phyloP scores from a whole-genome alignment of 352 stramenopile genomes.

The Lagenidium sp. region DNA sequence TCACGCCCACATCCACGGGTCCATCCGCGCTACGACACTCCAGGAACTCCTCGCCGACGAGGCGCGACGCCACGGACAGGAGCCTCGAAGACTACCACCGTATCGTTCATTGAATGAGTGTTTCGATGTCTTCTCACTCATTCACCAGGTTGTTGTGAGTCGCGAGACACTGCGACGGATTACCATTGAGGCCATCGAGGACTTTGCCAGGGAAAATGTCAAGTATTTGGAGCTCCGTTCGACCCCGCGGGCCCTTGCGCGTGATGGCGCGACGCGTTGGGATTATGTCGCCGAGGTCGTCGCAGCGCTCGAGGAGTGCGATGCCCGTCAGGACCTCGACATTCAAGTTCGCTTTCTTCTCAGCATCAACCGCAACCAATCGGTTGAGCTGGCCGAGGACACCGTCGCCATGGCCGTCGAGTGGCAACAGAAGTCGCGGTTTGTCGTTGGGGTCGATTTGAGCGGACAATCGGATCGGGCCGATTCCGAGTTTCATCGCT shows the following conservation, averaged over 20 bases:
- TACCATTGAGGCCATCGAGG: slow-evolving; percentile 70
- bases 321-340: slow-evolving; percentile 38
- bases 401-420: slow-evolving; percentile 50
- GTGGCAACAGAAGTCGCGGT: slow-evolving; percentile 34
- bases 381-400: slow-evolving; percentile 48
- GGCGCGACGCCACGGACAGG: slow-evolving; percentile 12
- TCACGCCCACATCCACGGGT: slow-evolving; percentile 85
- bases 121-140: slow-evolving; percentile 85
- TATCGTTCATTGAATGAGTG: slow-evolving; percentile 70
- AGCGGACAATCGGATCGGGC: slow-evolving; percentile 73
- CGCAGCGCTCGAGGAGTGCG: slow-evolving; percentile 50
- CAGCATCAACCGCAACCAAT: slow-evolving; percentile 75
- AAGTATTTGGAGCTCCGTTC: slow-evolving; percentile 82
- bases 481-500: slow-evolving; percentile 80
- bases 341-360: slow-evolving; percentile 73
- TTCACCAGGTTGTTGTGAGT: slow-evolving; percentile 77
- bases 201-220: slow-evolving; percentile 75
- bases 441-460: slow-evolving; percentile 80
- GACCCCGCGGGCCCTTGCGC: slow-evolving; percentile 54
- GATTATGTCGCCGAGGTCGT: slow-evolving; percentile 75
- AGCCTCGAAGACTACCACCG: slow-evolving; percentile 24
- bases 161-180: slow-evolving; percentile 49
- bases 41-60: slow-evolving; percentile 50
- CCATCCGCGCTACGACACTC: slow-evolving; percentile 59
- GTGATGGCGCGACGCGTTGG: slow-evolving; percentile 34